These are phyloP conservation scores for Cercospora citrullina DNA, from an alignment of 2,329 filamentous ascomycete genomes.

Conservation along the genomic window DNA sequence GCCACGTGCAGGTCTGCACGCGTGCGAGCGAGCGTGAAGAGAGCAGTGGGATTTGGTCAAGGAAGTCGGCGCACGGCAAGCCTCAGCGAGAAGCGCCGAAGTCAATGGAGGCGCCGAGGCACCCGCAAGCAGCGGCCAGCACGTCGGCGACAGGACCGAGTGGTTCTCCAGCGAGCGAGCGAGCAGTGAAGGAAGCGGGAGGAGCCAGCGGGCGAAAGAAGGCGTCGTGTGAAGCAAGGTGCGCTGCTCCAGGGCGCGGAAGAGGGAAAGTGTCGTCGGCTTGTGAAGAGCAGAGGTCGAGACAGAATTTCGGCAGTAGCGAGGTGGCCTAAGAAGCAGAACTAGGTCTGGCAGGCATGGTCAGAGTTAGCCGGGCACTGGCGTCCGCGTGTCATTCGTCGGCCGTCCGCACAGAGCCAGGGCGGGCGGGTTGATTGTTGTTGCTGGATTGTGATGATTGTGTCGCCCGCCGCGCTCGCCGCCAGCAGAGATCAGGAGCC, in stretches of 20 bases:
- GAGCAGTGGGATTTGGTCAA: not conserved
- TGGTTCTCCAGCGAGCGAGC: not conserved
- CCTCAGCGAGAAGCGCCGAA: not conserved
- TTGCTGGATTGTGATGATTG: not conserved
- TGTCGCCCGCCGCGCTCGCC: not conserved
- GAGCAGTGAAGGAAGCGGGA: not conserved
- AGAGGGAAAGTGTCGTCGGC: not conserved
- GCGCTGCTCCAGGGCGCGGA: not conserved
- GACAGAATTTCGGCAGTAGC: constrained; percentile 10
- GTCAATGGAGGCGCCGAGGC: not conserved
- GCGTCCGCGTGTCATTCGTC: constrained; percentile 9
- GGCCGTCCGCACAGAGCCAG: constrained; percentile 1
- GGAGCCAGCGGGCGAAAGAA: not conserved
- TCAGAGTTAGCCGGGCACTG: constrained; percentile 7
- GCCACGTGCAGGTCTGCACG: constrained; percentile 6
- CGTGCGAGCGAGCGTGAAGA: not conserved
- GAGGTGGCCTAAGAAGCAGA: constrained; percentile 6
- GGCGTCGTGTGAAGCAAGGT: not conserved
- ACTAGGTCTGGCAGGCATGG: constrained; percentile 8
- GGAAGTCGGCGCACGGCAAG: not conserved
- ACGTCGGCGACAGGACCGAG: not conserved
- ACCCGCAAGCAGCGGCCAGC: not conserved
- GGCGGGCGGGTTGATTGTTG: not conserved
- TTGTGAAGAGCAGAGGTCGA: not conserved
- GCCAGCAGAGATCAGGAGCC: not conserved